These are phyloP conservation scores for Colletotrichum sp. DNA, from an alignment of 2,329 filamentous ascomycete genomes.

Conservation along the genomic window DNA sequence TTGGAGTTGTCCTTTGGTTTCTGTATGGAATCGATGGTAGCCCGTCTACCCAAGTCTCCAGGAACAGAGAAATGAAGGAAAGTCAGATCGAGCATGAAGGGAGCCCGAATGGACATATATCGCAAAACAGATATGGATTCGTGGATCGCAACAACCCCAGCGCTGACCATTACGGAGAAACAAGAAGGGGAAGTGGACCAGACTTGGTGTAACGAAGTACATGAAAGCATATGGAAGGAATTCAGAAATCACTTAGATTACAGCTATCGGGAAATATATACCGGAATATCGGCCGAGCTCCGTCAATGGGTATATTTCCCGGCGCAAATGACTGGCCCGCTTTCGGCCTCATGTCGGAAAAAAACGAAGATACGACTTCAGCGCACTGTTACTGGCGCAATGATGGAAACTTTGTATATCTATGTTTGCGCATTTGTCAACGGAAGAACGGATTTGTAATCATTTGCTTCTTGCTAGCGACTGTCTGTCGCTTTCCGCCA, in stretches of 20 bases:
- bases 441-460: neutral
- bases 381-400: neutral
- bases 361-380: neutral
- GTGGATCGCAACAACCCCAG: neutral
- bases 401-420: neutral
- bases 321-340: neutral
- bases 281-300: neutral
- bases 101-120: neutral
- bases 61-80: neutral
- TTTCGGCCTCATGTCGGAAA: neutral
- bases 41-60: neutral
- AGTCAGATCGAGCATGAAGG: neutral
- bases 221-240: accelerated
- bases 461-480: neutral
- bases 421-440: neutral
- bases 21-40: neutral
- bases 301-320: neutral
- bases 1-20: neutral
- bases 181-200: neutral
- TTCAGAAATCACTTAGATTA: neutral
- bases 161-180: neutral
- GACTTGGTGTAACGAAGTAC: neutral
- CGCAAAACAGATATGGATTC: neutral
- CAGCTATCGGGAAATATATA: neutral
- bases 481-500: neutral